Conservation (phyloP, 371 early-diverging fungal species). For the Chytridiales sp. region DNA sequence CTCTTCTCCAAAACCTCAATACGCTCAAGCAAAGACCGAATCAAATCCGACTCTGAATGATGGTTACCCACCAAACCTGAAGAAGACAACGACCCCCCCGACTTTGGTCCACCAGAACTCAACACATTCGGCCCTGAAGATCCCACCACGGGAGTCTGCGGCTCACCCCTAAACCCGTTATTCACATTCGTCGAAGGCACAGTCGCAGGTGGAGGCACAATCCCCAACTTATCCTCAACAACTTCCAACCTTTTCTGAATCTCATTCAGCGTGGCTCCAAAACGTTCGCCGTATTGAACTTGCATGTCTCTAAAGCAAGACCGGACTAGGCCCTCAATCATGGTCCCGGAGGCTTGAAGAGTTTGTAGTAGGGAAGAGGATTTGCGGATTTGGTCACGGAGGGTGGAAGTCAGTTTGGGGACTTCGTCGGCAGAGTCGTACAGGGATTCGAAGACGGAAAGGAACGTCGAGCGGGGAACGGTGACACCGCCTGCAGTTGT, state of each 20-base stretch:
- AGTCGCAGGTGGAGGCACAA: background rate
- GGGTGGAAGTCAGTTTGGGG: constrained; percentile 51
- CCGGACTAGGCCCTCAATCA: constrained; percentile 74
- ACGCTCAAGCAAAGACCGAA: constrained; percentile 29
- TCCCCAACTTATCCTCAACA: constrained; percentile 32
- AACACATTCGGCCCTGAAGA: background rate
- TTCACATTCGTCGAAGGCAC: constrained; percentile 2
- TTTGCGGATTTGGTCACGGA: constrained; percentile 76
- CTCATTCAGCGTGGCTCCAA: constrained; percentile 44
- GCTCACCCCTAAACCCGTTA: constrained; percentile 31
- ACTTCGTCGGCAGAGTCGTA: constrained; percentile 43
- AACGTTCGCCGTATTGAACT: constrained; percentile 43
- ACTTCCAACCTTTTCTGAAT: constrained; percentile 35
- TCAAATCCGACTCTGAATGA: constrained; percentile 10
- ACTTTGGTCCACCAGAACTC: too few species aligned
- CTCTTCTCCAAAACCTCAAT: constrained; percentile 36
- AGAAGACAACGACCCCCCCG: too few species aligned
- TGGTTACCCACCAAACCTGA: background rate
- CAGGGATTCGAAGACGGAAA: constrained; percentile 38
- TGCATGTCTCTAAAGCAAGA: constrained; percentile 74
- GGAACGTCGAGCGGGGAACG: constrained; percentile 18
- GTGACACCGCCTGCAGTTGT: background rate
- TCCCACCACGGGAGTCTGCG: constrained; percentile 18
- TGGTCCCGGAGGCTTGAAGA: constrained; percentile 66
- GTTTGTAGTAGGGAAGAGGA: constrained; percentile 75